Conservation (phyloP, 1,284 basidiomycete species). For the Cerioporus squamosus region DNA sequence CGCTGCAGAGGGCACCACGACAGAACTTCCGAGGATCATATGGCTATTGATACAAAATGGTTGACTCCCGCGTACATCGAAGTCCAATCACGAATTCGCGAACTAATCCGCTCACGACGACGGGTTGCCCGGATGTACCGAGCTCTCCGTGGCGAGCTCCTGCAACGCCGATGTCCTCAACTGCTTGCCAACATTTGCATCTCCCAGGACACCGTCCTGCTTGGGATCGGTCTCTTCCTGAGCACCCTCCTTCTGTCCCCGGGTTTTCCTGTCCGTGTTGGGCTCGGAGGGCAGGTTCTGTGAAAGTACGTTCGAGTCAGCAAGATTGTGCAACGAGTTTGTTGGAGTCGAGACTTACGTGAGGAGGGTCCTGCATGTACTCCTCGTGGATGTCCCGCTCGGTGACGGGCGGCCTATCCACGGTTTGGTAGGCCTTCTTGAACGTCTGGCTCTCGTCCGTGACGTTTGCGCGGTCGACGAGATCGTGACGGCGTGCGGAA, state of each 20-base stretch:
- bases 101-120: background rate
- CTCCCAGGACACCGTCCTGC: slow-evolving; percentile 26
- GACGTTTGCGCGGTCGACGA: slow-evolving; percentile 13
- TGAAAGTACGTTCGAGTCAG: background rate
- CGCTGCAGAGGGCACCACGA: too few relatives aligned
- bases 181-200: slow-evolving; percentile 18
- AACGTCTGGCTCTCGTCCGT: slow-evolving; percentile 29
- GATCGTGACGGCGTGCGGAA: slow-evolving; percentile 18
- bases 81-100: background rate
- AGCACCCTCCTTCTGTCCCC: slow-evolving; percentile 24
- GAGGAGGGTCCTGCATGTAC: slow-evolving; percentile 36
- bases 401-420: slow-evolving; percentile 33
- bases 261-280: slow-evolving; percentile 9
- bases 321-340: too few relatives aligned
- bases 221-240: slow-evolving; percentile 23
- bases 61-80: background rate
- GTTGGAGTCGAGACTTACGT: slow-evolving; percentile 23
- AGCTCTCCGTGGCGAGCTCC: slow-evolving; percentile 20
- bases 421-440: slow-evolving; percentile 37
- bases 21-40: too few relatives aligned
- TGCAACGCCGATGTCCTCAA: slow-evolving; percentile 19
- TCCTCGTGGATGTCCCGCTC: slow-evolving; percentile 40
- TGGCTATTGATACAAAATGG: background rate
- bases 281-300: slow-evolving; percentile 16
- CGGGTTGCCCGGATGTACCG: slow-evolving; percentile 22